Evolutionary conservation across 106 monocot species (phyloP).

Genomic region (Vanilla planifolia): DNA sequence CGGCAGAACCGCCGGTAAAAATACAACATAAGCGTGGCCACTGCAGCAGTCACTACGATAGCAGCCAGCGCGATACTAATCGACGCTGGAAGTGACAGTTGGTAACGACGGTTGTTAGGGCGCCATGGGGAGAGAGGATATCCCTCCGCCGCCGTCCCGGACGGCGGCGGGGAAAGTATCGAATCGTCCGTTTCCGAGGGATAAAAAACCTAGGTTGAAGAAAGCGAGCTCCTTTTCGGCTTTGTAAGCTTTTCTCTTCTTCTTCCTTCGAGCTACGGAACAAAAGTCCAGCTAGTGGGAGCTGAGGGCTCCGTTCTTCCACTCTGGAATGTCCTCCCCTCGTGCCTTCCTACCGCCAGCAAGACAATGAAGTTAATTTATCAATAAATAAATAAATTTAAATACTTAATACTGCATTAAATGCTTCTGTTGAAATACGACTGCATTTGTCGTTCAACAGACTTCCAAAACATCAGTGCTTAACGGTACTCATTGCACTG

Average conservation of each 20-base stretch:
- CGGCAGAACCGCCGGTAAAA: constrained; percentile 19
- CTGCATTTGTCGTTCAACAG: too few relatives aligned
- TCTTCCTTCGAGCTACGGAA: not conserved
- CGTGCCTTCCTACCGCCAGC: too few relatives aligned
- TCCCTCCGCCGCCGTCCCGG: not conserved
- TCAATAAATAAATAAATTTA: too few relatives aligned
- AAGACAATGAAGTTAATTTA: too few relatives aligned
- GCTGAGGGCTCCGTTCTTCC: too few relatives aligned
- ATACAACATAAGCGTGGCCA: constrained; percentile 3
- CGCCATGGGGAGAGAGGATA: not conserved
- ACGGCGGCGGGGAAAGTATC: constrained; percentile 4
- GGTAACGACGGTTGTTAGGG: not conserved
- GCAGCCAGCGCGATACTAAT: not conserved
- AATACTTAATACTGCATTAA: too few relatives aligned
- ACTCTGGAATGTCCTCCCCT: too few relatives aligned
- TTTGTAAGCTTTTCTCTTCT: not conserved
- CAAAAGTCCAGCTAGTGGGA: too few relatives aligned
- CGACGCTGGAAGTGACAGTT: not conserved
- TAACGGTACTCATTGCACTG: too few relatives aligned
- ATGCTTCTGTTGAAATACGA: too few relatives aligned
- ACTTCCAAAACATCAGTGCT: too few relatives aligned
- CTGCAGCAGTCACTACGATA: not conserved
- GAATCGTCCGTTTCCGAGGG: not conserved
- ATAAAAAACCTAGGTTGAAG: too few relatives aligned
- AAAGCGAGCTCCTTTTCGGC: constrained; percentile 6